phyloP scores from a whole-genome alignment of 768 basidiomycete species.

The Paxillus involutus region DNA sequence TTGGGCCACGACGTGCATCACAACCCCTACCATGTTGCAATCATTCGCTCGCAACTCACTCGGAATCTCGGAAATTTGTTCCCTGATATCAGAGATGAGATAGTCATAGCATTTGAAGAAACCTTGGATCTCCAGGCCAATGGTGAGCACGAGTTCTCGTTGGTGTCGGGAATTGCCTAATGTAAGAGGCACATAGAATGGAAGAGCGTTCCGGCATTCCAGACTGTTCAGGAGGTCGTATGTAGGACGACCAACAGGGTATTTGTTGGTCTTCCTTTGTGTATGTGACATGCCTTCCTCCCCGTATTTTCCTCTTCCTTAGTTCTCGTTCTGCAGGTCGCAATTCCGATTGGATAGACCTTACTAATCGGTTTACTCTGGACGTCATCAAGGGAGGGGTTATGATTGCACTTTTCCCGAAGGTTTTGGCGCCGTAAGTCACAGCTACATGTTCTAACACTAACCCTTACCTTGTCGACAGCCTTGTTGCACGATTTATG shows the following conservation, averaged over 20 bases:
- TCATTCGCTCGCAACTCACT: constrained; percentile 32
- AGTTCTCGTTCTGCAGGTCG: too few relatives aligned
- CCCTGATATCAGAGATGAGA: constrained; percentile 43
- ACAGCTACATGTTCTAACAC: too few relatives aligned
- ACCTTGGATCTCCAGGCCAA: too few relatives aligned
- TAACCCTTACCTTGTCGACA: background rate
- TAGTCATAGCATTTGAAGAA: constrained; percentile 39
- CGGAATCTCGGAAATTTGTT: constrained; percentile 39
- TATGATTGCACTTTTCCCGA: constrained; percentile 31
- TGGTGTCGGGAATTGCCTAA: too few relatives aligned
- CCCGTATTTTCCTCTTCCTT: too few relatives aligned
- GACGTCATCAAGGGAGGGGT: constrained; percentile 23
- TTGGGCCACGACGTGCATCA: too few relatives aligned
- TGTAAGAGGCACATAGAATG: constrained; percentile 28
- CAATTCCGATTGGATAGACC: too few relatives aligned
- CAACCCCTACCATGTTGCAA: background rate
- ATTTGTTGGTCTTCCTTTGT: too few relatives aligned
- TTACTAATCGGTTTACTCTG: constrained; percentile 31
- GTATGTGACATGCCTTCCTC: too few relatives aligned
- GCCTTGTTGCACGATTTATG: constrained; percentile 14
- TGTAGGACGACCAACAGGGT: constrained; percentile 42
- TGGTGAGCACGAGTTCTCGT: too few relatives aligned
- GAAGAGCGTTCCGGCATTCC: constrained; percentile 29
- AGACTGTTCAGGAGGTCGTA: constrained; percentile 36
- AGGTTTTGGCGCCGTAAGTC: constrained; percentile 31